A percentile compares a stretch with the other conserved stretches of the same genome.
phyloP scores from a whole-genome alignment of 306 rosid species.

The Quercus variabilis region DNA sequence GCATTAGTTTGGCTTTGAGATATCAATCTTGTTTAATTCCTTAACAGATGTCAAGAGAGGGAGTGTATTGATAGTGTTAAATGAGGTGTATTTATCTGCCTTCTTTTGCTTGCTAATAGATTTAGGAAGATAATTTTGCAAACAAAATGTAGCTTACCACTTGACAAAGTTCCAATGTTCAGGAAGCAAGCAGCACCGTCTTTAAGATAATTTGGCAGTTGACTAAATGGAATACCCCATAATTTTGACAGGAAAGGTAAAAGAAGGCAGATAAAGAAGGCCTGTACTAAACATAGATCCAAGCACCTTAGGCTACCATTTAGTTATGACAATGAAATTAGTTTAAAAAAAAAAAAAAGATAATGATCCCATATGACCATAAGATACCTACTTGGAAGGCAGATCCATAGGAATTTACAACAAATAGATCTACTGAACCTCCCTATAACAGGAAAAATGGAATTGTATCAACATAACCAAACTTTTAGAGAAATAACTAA shows the following conservation, averaged over 20 bases:
- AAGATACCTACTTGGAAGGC: constrained; percentile 73
- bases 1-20: too few relatives aligned
- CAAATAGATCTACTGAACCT: constrained; percentile 72
- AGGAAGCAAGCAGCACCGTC: constrained; percentile 91
- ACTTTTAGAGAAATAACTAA: not conserved
- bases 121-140: not conserved
- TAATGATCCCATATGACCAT: not conserved
- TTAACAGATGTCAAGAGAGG: too few relatives aligned
- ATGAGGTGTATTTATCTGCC: too few relatives aligned
- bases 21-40: too few relatives aligned
- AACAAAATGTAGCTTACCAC: constrained; percentile 46
- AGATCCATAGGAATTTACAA: constrained; percentile 87
- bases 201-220: constrained; percentile 78
- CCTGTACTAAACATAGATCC: constrained; percentile 48
- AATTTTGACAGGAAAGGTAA: constrained; percentile 79
- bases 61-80: too few relatives aligned
- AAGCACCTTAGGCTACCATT: constrained; percentile 16
- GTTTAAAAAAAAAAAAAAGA: not conserved
- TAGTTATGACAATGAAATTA: not conserved
- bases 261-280: constrained; percentile 71
- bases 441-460: constrained; percentile 53
- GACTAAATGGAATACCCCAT: constrained; percentile 84
- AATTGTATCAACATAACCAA: constrained; percentile 2
- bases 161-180: constrained; percentile 59
- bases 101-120: not conserved